Evolutionary conservation across 805 yeast genomes (phyloP).

Genomic region (Sugiyamaella qingdaonensis): DNA sequence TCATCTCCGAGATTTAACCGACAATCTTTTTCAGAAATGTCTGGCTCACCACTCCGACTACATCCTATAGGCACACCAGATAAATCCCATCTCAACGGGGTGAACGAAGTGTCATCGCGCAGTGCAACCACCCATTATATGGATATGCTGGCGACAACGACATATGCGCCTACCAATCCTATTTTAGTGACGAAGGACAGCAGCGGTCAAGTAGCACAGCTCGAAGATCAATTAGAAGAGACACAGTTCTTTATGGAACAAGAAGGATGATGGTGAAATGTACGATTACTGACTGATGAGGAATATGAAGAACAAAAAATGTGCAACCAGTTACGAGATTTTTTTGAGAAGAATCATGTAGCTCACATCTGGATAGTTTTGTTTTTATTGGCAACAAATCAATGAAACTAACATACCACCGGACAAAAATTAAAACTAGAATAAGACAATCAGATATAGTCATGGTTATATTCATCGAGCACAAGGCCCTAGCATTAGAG

Average conservation of each 20-base stretch:
- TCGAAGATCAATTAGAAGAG: slow-evolving; percentile 19
- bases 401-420: not conserved
- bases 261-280: slow-evolving; percentile 12
- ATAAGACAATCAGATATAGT: slow-evolving; percentile 19
- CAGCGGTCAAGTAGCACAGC: not conserved
- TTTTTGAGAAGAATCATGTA: not conserved
- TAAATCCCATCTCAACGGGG: slow-evolving; percentile 17
- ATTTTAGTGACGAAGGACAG: not conserved
- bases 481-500: slow-evolving; percentile 29
- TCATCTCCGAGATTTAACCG: slow-evolving; percentile 16
- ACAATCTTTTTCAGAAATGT: slow-evolving; percentile 14
- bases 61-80: slow-evolving; percentile 23
- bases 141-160: slow-evolving; percentile 1
- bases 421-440: not conserved
- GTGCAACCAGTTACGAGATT: not conserved
- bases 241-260: slow-evolving; percentile 26
- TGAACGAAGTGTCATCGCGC: not conserved
- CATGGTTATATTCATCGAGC: slow-evolving; percentile 29
- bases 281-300: not conserved
- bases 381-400: not conserved
- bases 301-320: not conserved
- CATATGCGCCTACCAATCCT: slow-evolving; percentile 8
- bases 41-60: slow-evolving; percentile 8
- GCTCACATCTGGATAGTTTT: not conserved
- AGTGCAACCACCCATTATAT: slow-evolving; percentile 7